Conservation (phyloP, 2,329 filamentous ascomycete genomes). For the Paramyrothecium roridum region DNA sequence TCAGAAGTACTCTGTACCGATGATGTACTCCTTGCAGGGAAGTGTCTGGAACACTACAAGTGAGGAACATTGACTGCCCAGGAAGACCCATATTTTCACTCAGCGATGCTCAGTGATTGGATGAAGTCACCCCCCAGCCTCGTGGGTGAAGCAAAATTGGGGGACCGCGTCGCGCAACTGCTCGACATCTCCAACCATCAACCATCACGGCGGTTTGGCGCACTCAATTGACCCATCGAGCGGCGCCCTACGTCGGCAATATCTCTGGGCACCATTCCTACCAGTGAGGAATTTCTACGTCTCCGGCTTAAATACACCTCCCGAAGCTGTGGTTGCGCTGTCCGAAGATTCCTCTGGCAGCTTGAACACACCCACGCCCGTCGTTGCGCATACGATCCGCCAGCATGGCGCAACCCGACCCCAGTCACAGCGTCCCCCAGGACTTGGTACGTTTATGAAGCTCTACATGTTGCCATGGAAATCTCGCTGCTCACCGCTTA, state of each 20-base stretch:
- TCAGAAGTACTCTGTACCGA: too few relatives aligned
- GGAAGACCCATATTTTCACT: background rate
- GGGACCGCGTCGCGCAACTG: background rate
- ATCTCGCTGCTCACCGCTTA: conserved; percentile 12
- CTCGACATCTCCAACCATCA: background rate
- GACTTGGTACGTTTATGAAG: conserved; percentile 32
- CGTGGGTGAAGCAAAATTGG: background rate
- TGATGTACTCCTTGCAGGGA: too few relatives aligned
- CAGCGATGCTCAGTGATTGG: background rate
- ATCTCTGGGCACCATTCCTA: background rate
- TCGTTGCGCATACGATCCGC: conserved; percentile 3
- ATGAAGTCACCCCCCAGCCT: background rate
- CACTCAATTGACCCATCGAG: background rate
- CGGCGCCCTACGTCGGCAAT: background rate
- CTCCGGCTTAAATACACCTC: too few relatives aligned
- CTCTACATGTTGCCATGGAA: conserved; percentile 4
- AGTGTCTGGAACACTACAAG: background rate
- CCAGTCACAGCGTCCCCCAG: conserved; percentile 38
- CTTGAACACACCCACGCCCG: background rate
- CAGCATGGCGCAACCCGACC: conserved; percentile 38
- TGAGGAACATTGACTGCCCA: background rate
- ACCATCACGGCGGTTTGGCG: background rate
- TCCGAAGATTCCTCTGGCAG: background rate
- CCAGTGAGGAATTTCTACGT: too few relatives aligned
- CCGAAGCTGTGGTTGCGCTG: too few relatives aligned